Conservation (phyloP, 1,284 basidiomycete genomes). For the Tilletiaria anomala region DNA sequence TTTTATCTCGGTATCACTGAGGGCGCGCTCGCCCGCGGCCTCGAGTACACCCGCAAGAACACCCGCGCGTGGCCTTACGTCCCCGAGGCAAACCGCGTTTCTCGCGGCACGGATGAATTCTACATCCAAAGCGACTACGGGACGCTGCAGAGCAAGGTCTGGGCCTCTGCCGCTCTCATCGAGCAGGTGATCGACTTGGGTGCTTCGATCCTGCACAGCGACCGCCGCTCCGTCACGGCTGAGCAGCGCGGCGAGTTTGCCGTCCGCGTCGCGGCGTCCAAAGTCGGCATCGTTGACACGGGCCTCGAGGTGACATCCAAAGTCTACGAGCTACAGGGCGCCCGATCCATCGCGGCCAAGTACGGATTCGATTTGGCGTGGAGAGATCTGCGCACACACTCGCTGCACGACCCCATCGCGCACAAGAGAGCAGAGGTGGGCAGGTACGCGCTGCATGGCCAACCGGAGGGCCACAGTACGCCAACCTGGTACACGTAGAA, state of each 20-base stretch:
- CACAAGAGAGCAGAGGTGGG: conserved; percentile 36
- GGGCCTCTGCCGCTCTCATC: conserved; percentile 34
- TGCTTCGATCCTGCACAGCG: conserved; percentile 13
- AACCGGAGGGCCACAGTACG: background rate
- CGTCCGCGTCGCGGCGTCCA: conserved; percentile 35
- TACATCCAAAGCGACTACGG: conserved; percentile 39
- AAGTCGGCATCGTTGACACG: conserved; percentile 31
- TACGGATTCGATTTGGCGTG: conserved; percentile 31
- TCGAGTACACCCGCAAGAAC: conserved; percentile 31
- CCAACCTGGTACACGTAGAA: background rate
- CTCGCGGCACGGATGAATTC: conserved; percentile 29
- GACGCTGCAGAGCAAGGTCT: conserved; percentile 32
- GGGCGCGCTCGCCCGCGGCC: conserved; percentile 30
- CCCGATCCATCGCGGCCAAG: conserved; percentile 31
- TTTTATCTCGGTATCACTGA: conserved; percentile 40
- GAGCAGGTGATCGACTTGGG: conserved; percentile 20
- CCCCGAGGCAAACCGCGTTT: conserved; percentile 12
- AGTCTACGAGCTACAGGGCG: conserved; percentile 36
- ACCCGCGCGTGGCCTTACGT: conserved; percentile 38
- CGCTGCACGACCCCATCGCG: conserved; percentile 38
- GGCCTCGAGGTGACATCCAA: conserved; percentile 34
- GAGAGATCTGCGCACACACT: conserved; percentile 27
- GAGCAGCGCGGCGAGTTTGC: conserved; percentile 35
- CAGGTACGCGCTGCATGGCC: conserved; percentile 22
- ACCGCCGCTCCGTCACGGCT: conserved; percentile 20